These are phyloP conservation scores for Eucalyptus sp. DNA, from an alignment of 345 rosid species.

Conservation along the genomic window DNA sequence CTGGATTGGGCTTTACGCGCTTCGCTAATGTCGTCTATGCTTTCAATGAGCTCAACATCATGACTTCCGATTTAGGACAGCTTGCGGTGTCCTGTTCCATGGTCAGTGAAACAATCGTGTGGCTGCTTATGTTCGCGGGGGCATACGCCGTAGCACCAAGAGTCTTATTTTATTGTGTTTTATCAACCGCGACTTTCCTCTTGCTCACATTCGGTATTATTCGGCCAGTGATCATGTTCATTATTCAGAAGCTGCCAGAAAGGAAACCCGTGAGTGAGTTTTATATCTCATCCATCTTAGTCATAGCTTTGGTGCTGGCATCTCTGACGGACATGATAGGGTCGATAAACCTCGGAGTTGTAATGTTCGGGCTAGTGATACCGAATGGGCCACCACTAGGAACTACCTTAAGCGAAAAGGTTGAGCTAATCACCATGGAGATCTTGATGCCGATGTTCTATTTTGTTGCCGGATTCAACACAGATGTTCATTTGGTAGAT, in stretches of 20 bases:
- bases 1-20: neutral
- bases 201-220: neutral
- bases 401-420: slow-evolving; percentile 3
- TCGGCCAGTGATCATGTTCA: neutral
- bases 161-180: neutral
- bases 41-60: slow-evolving; percentile 11
- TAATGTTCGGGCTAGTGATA: slow-evolving; percentile 4
- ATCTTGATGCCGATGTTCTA: slow-evolving; percentile 11
- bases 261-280: slow-evolving; percentile 4
- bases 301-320: neutral
- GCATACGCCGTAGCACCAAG: neutral
- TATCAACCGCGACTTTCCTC: neutral
- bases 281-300: neutral
- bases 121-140: neutral
- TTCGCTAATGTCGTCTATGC: neutral
- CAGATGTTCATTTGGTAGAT: neutral
- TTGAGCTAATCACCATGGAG: slow-evolving; percentile 4
- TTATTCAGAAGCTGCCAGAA: neutral
- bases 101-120: neutral
- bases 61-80: slow-evolving; percentile 16
- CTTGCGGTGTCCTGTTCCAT: neutral
- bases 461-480: neutral
- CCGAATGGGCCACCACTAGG: slow-evolving; percentile 21
- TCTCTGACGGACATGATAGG: neutral
- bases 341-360: neutral